phyloP scores from a whole-genome alignment of 768 basidiomycete genomes.

The Pleurotus citrinopileatus region DNA sequence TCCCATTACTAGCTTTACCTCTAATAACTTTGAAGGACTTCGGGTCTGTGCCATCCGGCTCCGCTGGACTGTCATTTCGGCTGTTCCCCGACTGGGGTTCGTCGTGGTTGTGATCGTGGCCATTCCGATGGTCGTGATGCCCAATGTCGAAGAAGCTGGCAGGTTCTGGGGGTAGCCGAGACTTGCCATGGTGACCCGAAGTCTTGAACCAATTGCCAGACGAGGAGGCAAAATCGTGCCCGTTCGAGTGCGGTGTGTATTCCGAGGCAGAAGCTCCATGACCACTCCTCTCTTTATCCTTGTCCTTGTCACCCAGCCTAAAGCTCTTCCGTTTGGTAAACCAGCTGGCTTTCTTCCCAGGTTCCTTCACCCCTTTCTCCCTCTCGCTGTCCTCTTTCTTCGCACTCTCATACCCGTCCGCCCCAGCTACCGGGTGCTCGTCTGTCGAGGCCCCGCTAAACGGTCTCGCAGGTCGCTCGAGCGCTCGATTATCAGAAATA shows the following conservation, averaged over 20 bases:
- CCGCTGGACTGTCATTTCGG: not conserved
- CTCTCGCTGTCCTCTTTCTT: constrained; percentile 34
- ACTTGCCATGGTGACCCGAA: constrained; percentile 12
- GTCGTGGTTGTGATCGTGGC: not conserved
- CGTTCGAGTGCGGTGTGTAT: not conserved
- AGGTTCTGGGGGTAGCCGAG: constrained; percentile 22
- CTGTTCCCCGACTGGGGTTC: no score
- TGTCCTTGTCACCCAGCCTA: constrained; percentile 20
- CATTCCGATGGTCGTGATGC: not conserved
- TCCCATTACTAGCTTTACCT: not conserved
- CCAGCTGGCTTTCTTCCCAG: constrained; percentile 47
- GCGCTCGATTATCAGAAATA: constrained; percentile 9
- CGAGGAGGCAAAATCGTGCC: constrained; percentile 8
- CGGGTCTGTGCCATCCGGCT: not conserved
- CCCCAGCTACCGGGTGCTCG: constrained; percentile 6
- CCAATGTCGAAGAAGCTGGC: constrained; percentile 6
- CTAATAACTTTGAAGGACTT: not conserved
- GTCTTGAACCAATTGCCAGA: constrained; percentile 24
- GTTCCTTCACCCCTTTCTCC: constrained; percentile 34
- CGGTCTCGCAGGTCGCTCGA: not conserved
- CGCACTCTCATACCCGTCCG: constrained; percentile 28
- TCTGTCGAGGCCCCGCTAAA: constrained; percentile 19
- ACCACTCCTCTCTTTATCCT: not conserved
- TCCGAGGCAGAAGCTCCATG: constrained; percentile 5
- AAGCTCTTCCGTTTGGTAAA: constrained; percentile 53